Percentiles rank a stretch among this genome's conserved stretches.
phyloP scores from a whole-genome alignment of 129 eudicot species.

The Pulicaria dysenterica region DNA sequence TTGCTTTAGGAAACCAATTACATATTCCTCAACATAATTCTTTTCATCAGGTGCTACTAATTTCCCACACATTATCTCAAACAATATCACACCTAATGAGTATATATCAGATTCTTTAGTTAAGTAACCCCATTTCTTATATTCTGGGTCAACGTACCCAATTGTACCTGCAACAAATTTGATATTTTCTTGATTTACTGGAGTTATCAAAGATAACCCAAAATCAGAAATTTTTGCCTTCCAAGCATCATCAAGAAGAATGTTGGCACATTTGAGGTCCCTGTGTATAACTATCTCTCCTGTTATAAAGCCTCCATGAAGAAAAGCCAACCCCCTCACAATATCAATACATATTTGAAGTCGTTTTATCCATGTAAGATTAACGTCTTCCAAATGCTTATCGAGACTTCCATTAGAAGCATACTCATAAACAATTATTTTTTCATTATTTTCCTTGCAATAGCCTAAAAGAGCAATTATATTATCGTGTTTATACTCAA shows the following conservation, averaged over 20 bases:
- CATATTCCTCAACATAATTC: neutral
- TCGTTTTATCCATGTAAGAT: neutral
- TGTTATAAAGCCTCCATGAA: neutral
- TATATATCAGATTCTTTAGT: neutral
- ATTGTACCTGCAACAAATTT: neutral
- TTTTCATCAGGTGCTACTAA: neutral
- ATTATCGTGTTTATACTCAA: neutral
- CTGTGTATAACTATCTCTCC: neutral
- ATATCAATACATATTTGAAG: neutral
- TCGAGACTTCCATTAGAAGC: neutral
- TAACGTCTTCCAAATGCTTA: neutral
- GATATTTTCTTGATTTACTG: neutral
- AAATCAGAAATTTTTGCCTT: slow-evolving; percentile 20
- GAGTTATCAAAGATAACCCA: neutral
- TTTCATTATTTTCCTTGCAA: neutral
- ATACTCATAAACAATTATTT: neutral
- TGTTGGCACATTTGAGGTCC: neutral
- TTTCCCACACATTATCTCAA: neutral
- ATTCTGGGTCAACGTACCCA: neutral
- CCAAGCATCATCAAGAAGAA: neutral
- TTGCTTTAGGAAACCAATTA: neutral
- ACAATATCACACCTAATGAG: slow-evolving; percentile 1
- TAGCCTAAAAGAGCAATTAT: slow-evolving; percentile 6
- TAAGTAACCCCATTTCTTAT: neutral
- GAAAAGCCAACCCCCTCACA: neutral